A percentile compares a stretch with the other conserved stretches of the same genome.
These are phyloP conservation scores for Agrostemma githago DNA, from an alignment of 148 eudicot species.

Conservation along the genomic window DNA sequence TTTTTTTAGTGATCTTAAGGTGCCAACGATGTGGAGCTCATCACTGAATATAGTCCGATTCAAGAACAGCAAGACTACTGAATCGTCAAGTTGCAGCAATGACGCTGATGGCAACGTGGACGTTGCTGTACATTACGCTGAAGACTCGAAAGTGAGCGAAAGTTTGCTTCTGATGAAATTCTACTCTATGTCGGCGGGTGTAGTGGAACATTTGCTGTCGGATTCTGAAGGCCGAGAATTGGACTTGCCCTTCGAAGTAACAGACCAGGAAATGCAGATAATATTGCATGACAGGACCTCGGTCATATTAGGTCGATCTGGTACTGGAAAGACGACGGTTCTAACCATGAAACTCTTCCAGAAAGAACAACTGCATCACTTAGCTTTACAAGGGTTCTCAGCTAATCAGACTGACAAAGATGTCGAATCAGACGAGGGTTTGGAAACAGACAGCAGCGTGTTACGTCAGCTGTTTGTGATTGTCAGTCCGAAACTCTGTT, in stretches of 20 bases:
- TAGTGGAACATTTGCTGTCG: slow-evolving; percentile 55
- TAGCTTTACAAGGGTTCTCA: slow-evolving; percentile 38
- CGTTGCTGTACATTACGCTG: slow-evolving; percentile 37
- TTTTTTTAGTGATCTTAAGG: slow-evolving; percentile 43
- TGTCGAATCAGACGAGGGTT: neutral
- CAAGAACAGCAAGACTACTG: slow-evolving; percentile 29
- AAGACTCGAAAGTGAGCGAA: slow-evolving; percentile 68
- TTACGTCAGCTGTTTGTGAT: slow-evolving; percentile 77
- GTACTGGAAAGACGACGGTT: slow-evolving; percentile 80
- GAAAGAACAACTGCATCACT: slow-evolving; percentile 46
- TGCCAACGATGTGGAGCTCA: slow-evolving; percentile 51
- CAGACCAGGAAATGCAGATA: slow-evolving; percentile 53
- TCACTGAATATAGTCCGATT: slow-evolving; percentile 35
- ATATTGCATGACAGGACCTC: slow-evolving; percentile 41
- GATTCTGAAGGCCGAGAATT: slow-evolving; percentile 40
- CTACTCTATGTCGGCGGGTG: slow-evolving; percentile 54
- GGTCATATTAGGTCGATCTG: slow-evolving; percentile 72
- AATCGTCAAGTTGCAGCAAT: neutral
- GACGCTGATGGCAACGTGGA: slow-evolving; percentile 21
- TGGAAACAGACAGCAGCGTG: slow-evolving; percentile 14
- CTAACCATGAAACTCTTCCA: slow-evolving; percentile 65
- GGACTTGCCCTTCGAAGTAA: slow-evolving; percentile 70
- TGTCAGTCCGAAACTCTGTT: slow-evolving; percentile 70
- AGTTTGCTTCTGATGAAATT: slow-evolving; percentile 71
- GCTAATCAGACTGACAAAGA: neutral